These are phyloP conservation scores for Chlorella sp. DNA, from an alignment of 139 green algal genomes.

Conservation along the genomic window DNA sequence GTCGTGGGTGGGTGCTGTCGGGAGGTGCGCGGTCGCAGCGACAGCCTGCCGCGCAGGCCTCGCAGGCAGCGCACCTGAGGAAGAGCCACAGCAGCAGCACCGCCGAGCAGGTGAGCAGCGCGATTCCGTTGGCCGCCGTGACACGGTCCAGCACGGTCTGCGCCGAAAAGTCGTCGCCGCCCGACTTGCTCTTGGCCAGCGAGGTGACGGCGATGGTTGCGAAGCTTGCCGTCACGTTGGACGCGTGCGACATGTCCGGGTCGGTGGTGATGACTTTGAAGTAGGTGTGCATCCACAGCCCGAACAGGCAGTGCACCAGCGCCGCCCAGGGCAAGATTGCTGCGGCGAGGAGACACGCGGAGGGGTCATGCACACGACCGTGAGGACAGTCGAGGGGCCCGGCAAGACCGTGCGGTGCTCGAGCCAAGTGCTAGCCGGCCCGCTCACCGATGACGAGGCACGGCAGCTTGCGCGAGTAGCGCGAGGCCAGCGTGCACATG, in stretches of 20 bases:
- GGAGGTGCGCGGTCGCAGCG: too few relatives aligned
- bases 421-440: too few relatives aligned
- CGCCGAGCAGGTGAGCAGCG: conserved; percentile 30
- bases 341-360: not conserved
- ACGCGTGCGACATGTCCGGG: not conserved
- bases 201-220: not conserved
- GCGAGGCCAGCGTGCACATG: conserved; percentile 13
- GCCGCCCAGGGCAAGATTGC: conserved; percentile 39
- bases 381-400: not conserved
- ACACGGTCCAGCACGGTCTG: conserved; percentile 18
- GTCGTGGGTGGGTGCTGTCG: too few relatives aligned
- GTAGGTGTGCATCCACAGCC: conserved; percentile 52
- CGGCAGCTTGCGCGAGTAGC: conserved; percentile 29
- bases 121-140: conserved; percentile 41
- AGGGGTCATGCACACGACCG: not conserved
- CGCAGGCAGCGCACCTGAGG: not conserved
- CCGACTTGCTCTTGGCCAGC: too few relatives aligned
- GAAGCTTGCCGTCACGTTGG: not conserved
- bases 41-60: too few relatives aligned
- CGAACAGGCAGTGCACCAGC: conserved; percentile 37
- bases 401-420: not conserved
- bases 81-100: conserved; percentile 35
- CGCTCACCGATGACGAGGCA: conserved; percentile 6
- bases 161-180: too few relatives aligned
- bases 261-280: conserved; percentile 17